Conservation (phyloP, 345 rosid species). For the Dovyalis caffra region DNA sequence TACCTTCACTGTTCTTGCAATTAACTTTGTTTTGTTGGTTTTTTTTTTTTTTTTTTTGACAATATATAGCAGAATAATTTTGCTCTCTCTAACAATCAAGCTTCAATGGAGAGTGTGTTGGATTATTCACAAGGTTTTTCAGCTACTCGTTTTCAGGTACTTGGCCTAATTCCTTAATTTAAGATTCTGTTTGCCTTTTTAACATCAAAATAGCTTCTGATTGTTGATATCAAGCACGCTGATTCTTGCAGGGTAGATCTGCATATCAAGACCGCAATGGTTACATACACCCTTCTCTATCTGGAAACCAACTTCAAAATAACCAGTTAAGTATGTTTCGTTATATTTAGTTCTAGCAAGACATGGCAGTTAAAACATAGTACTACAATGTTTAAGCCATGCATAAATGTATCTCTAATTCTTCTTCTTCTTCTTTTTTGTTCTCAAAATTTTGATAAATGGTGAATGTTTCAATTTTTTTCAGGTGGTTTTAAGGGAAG, state of each 20-base stretch:
- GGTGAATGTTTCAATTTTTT: constrained; percentile 9
- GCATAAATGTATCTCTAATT: background rate
- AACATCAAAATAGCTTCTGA: constrained; percentile 3
- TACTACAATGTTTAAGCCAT: background rate
- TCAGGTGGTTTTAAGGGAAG: constrained; percentile 48
- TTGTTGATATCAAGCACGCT: background rate
- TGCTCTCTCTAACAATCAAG: constrained; percentile 32
- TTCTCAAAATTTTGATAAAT: background rate
- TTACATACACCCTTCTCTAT: constrained; percentile 35
- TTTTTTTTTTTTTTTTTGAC: background rate
- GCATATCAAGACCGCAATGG: constrained; percentile 41
- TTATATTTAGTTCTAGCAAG: background rate
- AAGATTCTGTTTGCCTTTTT: background rate
- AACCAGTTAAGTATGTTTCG: constrained; percentile 44
- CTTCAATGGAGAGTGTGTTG: constrained; percentile 49
- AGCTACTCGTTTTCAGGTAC: constrained; percentile 66
- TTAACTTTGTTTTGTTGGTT: constrained; percentile 1
- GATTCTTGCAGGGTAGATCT: constrained; percentile 49
- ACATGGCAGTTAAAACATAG: background rate
- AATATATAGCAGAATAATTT: constrained; percentile 38
- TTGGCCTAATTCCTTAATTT: background rate
- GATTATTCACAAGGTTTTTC: constrained; percentile 69
- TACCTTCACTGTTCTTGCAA: background rate
- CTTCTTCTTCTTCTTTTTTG: background rate
- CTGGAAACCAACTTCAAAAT: constrained; percentile 43